Evolutionary conservation across 306 rosid species (phyloP), one percentile per base, ranked within the genome.

Genomic region (Castanopsis chinensis): DNA sequence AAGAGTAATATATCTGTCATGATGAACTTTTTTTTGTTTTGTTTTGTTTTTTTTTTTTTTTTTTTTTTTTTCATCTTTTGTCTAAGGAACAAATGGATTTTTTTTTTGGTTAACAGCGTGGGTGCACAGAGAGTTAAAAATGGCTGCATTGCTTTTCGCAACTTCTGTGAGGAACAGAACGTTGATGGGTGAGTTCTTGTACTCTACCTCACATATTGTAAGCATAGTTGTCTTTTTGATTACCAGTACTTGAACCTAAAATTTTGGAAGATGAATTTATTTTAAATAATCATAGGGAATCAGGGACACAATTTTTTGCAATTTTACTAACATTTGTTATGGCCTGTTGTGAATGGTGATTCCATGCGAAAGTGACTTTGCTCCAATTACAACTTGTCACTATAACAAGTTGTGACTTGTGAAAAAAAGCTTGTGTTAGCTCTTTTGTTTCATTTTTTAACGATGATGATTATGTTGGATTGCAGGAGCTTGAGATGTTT

Each of bases 91-190:
- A 79, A 78, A 35, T 76, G 69, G 78, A 71, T 78, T 8, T 28
- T 28, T 23, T 76, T 77, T 78, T 25, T 84, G 82, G 19, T 51
- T 5, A 73, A 72, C 92, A 96, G 99, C 86, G 82, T 96, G 79
- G 99, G 99, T 0, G 99, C 99, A n/a, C 90, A 83, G 67, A 86
- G 93, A 88, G 99, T 96, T 9, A 93, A 90, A 81, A 89, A 96
- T 85, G 83, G 82, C 77, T 96, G 99, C 81, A 67, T 91, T 83
- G 86, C 91, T 84, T 93, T 96, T 81, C 96, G 98, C 80, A 93
- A 78, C 73, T 83, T 69, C 83, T 96, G 97, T 25, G 98, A 93
- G 84, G 96, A 91, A 71, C 98, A 90, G 79, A 96, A 90, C 80
- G 53, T 77, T 11, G 97, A 90, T 14, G 98, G 80, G 99, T 93